Percentiles rank a stretch among this genome's conserved stretches.
These are phyloP conservation scores for Parastagonospora nodorum DNA, from an alignment of 2,329 filamentous ascomycete species.

Conservation along the genomic window DNA sequence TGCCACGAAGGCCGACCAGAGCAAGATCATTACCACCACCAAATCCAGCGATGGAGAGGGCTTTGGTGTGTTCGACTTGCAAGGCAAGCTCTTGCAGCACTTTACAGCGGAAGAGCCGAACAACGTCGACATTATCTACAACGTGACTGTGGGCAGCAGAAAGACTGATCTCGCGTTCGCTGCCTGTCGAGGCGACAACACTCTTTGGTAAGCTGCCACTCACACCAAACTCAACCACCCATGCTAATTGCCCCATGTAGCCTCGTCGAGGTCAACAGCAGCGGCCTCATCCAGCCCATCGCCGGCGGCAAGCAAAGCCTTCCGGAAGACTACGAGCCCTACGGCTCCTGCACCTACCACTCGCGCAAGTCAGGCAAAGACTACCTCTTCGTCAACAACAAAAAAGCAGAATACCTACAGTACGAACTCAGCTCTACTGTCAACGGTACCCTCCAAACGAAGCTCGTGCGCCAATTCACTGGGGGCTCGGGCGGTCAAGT, in stretches of 20 bases:
- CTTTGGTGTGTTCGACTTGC: slow-evolving; percentile 56
- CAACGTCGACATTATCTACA: slow-evolving; percentile 61
- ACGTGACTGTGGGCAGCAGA: slow-evolving; percentile 51
- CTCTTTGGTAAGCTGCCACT: slow-evolving; percentile 54
- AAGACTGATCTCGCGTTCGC: slow-evolving; percentile 57
- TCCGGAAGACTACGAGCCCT: slow-evolving; percentile 54
- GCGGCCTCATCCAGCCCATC: slow-evolving; percentile 52
- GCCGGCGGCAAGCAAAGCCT: slow-evolving; percentile 55
- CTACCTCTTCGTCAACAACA: slow-evolving; percentile 62
- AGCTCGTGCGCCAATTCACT: slow-evolving; percentile 57
- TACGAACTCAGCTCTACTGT: slow-evolving; percentile 53
- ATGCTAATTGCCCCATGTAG: slow-evolving; percentile 32
- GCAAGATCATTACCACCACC: slow-evolving; percentile 59
- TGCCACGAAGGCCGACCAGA: slow-evolving; percentile 43
- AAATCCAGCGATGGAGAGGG: slow-evolving; percentile 58
- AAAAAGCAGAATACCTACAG: slow-evolving; percentile 60
- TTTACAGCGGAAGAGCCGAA: slow-evolving; percentile 56
- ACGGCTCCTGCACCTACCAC: slow-evolving; percentile 59
- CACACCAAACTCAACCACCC: too few relatives aligned
- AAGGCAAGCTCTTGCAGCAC: slow-evolving; percentile 55
- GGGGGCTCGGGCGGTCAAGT: slow-evolving; percentile 59
- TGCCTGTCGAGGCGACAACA: slow-evolving; percentile 58
- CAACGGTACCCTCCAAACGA: slow-evolving; percentile 52
- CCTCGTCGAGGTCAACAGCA: slow-evolving; percentile 56
- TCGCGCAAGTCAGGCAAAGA: slow-evolving; percentile 55